Percentiles rank a stretch among this genome's conserved stretches.
Evolutionary conservation across 148 eudicot genomes (phyloP).

Genomic region (Cornus suecica): DNA sequence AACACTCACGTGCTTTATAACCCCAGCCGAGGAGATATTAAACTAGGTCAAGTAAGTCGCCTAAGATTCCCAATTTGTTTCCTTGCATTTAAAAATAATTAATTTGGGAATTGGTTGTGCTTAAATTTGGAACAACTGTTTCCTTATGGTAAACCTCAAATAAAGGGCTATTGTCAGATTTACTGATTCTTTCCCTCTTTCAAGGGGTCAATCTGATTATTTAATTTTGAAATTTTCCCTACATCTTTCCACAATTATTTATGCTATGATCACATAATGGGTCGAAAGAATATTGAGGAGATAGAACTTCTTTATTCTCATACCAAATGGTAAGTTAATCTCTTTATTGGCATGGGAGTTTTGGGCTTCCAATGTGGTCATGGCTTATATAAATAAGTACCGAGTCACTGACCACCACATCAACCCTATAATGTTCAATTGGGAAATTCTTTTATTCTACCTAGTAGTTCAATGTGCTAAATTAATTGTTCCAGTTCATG

Average conservation of each 20-base stretch:
- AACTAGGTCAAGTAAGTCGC: slow-evolving; percentile 37
- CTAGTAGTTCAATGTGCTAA: not conserved
- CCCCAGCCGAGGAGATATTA: slow-evolving; percentile 34
- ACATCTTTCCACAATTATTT: slow-evolving; percentile 4
- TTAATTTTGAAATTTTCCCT: not conserved
- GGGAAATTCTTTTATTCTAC: not conserved
- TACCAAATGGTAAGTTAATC: not conserved
- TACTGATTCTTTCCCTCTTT: not conserved
- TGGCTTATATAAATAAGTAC: not conserved
- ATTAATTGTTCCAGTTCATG: not conserved
- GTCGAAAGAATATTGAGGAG: not conserved
- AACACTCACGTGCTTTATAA: slow-evolving; percentile 34
- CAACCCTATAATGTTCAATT: not conserved
- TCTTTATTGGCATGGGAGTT: not conserved
- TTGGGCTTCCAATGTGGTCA: not conserved
- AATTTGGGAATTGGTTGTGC: too few relatives aligned
- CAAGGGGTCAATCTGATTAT: not conserved
- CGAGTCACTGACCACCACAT: not conserved
- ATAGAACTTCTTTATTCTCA: not conserved
- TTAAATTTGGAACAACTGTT: not conserved
- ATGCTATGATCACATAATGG: not conserved
- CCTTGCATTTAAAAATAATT: too few relatives aligned
- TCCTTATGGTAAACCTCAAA: not conserved
- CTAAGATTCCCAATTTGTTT: slow-evolving; percentile 1
- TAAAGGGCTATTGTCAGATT: not conserved